Evolutionary conservation across 306 rosid species (phyloP).

Genomic region (Gillenia trifoliata): DNA sequence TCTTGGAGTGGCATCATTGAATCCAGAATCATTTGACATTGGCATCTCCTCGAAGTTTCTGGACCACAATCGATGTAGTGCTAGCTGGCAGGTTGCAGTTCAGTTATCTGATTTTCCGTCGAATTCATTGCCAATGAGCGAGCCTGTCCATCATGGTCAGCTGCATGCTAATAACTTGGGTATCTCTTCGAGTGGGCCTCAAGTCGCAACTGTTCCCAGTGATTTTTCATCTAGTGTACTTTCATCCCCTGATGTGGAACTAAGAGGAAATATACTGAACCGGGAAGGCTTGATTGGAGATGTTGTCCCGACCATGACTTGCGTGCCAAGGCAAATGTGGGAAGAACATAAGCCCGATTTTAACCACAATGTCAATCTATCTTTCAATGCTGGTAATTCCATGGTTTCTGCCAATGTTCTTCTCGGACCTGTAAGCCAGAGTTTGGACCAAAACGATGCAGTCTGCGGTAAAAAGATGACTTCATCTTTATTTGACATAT

Average conservation of each 20-base stretch:
- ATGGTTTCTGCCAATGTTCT: constrained; percentile 21
- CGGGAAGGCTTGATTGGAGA: constrained; percentile 55
- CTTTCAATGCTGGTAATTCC: constrained; percentile 31
- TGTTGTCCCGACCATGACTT: constrained; percentile 30
- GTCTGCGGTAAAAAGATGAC: constrained; percentile 20
- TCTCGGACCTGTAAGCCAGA: constrained; percentile 24
- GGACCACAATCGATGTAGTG: constrained; percentile 43
- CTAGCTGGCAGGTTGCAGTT: constrained; percentile 52
- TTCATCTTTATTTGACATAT: constrained; percentile 29
- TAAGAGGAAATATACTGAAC: constrained; percentile 30
- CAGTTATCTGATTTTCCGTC: constrained; percentile 47
- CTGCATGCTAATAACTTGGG: constrained; percentile 37
- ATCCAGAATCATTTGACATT: constrained; percentile 35
- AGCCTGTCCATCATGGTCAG: constrained; percentile 34
- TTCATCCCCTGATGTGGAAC: constrained; percentile 34
- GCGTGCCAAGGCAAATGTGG: constrained; percentile 38
- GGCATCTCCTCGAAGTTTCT: constrained; percentile 42
- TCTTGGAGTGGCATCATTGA: constrained; percentile 29
- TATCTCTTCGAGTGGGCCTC: constrained; percentile 30
- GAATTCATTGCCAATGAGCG: constrained; percentile 41
- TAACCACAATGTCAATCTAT: constrained; percentile 25
- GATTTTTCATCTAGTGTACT: constrained; percentile 43
- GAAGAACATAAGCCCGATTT: constrained; percentile 36
- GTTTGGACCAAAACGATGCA: constrained; percentile 39
- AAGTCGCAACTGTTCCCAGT: constrained; percentile 24